phyloP scores from a whole-genome alignment of 345 rosid species.

The Ceriops zippeliana region DNA sequence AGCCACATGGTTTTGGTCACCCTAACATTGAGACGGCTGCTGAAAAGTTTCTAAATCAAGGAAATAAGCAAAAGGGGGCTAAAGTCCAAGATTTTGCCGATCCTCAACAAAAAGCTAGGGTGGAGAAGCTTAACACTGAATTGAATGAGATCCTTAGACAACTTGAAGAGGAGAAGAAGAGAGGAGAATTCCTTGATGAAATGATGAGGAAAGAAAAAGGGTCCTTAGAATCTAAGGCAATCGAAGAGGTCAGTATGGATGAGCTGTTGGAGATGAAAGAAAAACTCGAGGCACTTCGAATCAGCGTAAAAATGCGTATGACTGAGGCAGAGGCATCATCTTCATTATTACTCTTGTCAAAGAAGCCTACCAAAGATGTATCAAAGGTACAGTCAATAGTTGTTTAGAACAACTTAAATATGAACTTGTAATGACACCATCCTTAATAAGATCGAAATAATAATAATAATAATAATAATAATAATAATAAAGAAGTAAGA shows the following conservation, averaged over 20 bases:
- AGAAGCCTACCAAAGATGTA: too few species aligned
- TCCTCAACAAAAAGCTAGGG: neutral
- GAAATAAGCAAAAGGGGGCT: neutral
- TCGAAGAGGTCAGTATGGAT: slow-evolving; percentile 1
- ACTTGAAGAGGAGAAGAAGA: slow-evolving; percentile 18
- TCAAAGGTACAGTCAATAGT: neutral
- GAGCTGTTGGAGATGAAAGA: slow-evolving; percentile 9
- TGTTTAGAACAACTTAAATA: neutral
- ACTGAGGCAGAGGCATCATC: slow-evolving; percentile 19
- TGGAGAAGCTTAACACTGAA: slow-evolving; percentile 7
- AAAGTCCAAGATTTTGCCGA: neutral
- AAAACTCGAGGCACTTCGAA: slow-evolving; percentile 7
- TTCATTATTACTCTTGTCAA: slow-evolving; percentile 8
- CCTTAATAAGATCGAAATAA: too few species aligned
- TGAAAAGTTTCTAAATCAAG: slow-evolving; percentile 12
- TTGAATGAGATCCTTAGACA: slow-evolving; percentile 7
- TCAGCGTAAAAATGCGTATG: neutral
- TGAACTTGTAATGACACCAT: neutral
- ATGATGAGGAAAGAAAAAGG: neutral
- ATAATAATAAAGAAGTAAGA: too few species aligned
- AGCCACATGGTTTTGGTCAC: slow-evolving; percentile 16
- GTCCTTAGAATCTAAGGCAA: neutral
- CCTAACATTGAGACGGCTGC: slow-evolving; percentile 3
- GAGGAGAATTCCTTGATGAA: slow-evolving; percentile 7
- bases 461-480: too few species aligned